Base-by-base conservation (phyloP, 208 protist species). In the Leishmania braziliensis region DNA sequence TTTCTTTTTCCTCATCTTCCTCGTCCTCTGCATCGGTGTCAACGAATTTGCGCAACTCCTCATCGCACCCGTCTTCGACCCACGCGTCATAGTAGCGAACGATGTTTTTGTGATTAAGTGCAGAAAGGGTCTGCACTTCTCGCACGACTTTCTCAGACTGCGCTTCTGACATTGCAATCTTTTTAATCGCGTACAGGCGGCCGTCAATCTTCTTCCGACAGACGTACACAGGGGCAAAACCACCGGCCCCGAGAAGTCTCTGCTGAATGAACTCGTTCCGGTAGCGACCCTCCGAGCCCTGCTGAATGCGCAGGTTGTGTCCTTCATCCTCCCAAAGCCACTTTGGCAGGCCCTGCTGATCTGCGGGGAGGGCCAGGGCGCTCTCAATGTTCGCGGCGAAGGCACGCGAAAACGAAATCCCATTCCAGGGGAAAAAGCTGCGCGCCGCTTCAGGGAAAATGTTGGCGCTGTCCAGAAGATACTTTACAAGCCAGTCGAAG, bases 21-120 rank as follows among this genome's bases (percentile, higher is more conserved):
- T 88, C 86, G 5, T 88, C 80, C 14, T 90, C 84, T 4, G 86
- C 69, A 16, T 39, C 33, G 84, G 33, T 79, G 33, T 89, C 84
- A 10, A 93, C 78, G 84, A 92, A 96, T 20, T 84, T 72, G n/a
- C 84, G 78, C 33, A 97, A 77, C 12, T 95, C 91, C 60, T 95
- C 91, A 63, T 94, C 90, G 63, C 89, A 95, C n/a, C 94, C 94
- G 76, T 92, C 89, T 66, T 96, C 94, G 18, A 95, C 88, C 93
- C 94, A 97, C 33, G 92, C 94, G 84, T 97, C 92, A 78, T 96
- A 97, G 84, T 97, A 97, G 46, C 94, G 92, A 16, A 97, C 94
- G 76, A 97, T 92, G 78, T 95, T 92, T 71, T 89, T 91, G 83
- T 97, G 92, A 78, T 91, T 95, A 5, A 97, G 85, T 23, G 89